Evolutionary conservation across 495 filamentous ascomycete species (phyloP), one percentile per base, ranked within the genome.

Genomic region (Trichoderma erinaceum): DNA sequence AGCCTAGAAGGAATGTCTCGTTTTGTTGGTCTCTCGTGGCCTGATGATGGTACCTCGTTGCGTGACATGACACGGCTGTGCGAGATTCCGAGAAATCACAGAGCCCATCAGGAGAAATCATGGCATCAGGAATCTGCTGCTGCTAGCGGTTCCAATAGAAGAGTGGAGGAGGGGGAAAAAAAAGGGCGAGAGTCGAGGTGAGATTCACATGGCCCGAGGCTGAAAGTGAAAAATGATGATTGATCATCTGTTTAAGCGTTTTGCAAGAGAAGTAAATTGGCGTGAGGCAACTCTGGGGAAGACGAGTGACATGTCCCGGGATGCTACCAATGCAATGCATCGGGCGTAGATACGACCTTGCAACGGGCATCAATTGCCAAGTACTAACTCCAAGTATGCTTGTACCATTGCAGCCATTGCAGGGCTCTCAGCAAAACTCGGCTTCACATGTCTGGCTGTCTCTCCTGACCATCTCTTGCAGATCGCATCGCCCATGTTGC

Each of bases 401-500:
- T 29, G 29, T 29, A 29, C 29, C 29, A 29, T 1, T 29, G 29
- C 29, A 29, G 35, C n/a, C n/a, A n/a, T n/a, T n/a, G n/a, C n/a
- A n/a, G n/a, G n/a, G n/a, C n/a, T 23, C 48, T 5, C 18, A 52
- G 16, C 21, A 21, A 23, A 23, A 52, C 48, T 52, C 48, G 48
- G 48, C 48, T 52, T 52, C 48, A 52, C 48, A 52, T 52, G 48
- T n/a, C n/a, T n/a, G n/a, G n/a, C n/a, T n/a, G n/a, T 52, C 18
- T n/a, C 48, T 23, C 8, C 48, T 38, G 35, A 38, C 35, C 7
- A 13, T 46, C 43, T 46, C 13, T 16, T 10, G 18, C 18, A 10
- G n/a, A 52, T 52, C 48, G 48, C 48, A 52, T 52, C 48, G 48
- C 48, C 48, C n/a, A 52, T 52, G 5, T 25, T 23, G 48, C 35